Percentiles rank a stretch among this genome's conserved stretches.
phyloP scores from a whole-genome alignment of 2,329 filamentous ascomycete genomes.

The Cercospora nicotianae region DNA sequence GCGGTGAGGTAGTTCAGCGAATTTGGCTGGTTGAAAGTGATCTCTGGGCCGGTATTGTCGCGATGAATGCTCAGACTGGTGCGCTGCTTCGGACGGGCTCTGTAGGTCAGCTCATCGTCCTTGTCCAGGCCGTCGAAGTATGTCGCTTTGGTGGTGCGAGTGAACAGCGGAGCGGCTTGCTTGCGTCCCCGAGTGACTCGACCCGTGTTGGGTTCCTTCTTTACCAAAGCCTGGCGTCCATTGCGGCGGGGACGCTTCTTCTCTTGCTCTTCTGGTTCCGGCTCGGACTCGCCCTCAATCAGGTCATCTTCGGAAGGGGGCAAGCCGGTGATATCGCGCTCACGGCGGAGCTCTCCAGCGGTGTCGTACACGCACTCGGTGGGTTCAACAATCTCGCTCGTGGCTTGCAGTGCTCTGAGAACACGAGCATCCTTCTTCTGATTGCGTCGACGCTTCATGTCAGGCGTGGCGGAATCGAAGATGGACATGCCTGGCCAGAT shows the following conservation, averaged over 20 bases:
- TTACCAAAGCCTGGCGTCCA: conserved; percentile 28
- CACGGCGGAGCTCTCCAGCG: conserved; percentile 44
- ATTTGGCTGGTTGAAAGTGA: conserved; percentile 35
- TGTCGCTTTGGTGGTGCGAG: conserved; percentile 13
- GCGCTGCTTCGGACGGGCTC: conserved; percentile 37
- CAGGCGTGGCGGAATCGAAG: conserved; percentile 75
- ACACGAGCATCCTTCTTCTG: conserved; percentile 75
- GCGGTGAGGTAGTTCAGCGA: conserved; percentile 26
- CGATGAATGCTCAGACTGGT: conserved; percentile 45
- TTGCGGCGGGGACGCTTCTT: conserved; percentile 31
- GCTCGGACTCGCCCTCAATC: conserved; percentile 37
- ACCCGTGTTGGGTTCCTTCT: conserved; percentile 34
- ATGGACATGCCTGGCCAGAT: conserved; percentile 75
- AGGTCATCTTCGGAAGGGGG: conserved; percentile 43
- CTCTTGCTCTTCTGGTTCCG: conserved; percentile 32
- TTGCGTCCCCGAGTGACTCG: conserved; percentile 25
- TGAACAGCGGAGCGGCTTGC: conserved; percentile 11
- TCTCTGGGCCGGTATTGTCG: conserved; percentile 41
- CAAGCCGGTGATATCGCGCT: conserved; percentile 48
- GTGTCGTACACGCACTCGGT: conserved; percentile 64
- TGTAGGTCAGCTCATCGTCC: conserved; percentile 38
- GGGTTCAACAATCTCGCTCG: conserved; percentile 63
- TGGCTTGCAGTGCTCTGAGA: conserved; percentile 64
- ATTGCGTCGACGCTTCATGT: conserved; percentile 72
- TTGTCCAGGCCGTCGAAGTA: conserved; percentile 26